Evolutionary conservation across 768 basidiomycete genomes (phyloP).

Genomic region (Crassisporium funariophilum): DNA sequence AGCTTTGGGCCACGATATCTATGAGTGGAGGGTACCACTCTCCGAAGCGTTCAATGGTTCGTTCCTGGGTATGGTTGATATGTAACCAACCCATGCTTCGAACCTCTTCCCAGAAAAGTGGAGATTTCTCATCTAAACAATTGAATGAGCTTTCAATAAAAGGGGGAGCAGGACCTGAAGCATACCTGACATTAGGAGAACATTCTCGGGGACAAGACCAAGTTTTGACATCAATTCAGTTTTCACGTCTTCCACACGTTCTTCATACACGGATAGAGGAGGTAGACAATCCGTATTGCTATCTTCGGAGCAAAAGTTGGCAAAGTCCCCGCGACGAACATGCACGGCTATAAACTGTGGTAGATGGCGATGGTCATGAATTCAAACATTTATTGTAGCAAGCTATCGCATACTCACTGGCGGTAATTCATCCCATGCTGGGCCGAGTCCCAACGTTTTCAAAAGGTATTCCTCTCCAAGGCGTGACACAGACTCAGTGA

Average conservation of each 20-base stretch:
- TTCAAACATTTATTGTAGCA: neutral
- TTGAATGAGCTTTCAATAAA: constrained; percentile 1
- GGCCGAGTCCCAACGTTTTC: constrained; percentile 26
- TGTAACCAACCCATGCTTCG: constrained; percentile 40
- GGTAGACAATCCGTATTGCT: constrained; percentile 36
- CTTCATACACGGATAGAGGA: constrained; percentile 35
- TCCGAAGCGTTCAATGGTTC: constrained; percentile 37
- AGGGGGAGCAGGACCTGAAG: neutral
- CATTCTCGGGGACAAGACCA: constrained; percentile 31
- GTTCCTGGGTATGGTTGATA: constrained; percentile 38
- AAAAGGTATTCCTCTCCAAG: constrained; percentile 37
- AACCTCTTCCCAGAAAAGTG: constrained; percentile 42
- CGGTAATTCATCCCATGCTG: constrained; percentile 28
- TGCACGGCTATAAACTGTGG: constrained; percentile 44
- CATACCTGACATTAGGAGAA: constrained; percentile 46
- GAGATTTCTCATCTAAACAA: constrained; percentile 40
- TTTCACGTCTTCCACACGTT: constrained; percentile 38
- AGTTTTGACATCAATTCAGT: constrained; percentile 31
- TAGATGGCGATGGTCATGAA: neutral
- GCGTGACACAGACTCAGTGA: constrained; percentile 30
- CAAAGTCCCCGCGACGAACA: constrained; percentile 48
- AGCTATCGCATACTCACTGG: constrained; percentile 27
- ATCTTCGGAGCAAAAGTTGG: constrained; percentile 26
- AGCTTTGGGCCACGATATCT: constrained; percentile 58
- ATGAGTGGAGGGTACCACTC: constrained; percentile 53